Evolutionary conservation across 2,329 filamentous ascomycete genomes (phyloP), one percentile per base, ranked within the genome.

Genomic region (Diaporthe humulicola): DNA sequence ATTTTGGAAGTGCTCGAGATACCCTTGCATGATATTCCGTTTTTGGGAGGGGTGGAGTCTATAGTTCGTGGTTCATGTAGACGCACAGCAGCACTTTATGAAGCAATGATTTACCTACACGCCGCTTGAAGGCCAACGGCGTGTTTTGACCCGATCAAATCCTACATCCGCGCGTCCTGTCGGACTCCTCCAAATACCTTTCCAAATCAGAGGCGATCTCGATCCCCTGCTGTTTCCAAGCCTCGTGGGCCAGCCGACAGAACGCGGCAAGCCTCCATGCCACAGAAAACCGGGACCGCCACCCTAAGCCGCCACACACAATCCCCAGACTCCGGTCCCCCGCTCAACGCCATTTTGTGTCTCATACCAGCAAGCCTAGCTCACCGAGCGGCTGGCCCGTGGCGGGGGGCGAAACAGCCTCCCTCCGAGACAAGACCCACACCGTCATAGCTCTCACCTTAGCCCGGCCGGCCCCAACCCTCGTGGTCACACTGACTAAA

Each of bases 1-100:
- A 52, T 50, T 28, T 19, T 42, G 48, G 33, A 5, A 64, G 28
- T 33, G 25, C 30, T 72, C n/a, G 36, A 56, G 70, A 72, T 72
- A 72, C 70, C 70, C 70, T 56, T 66, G 57, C 48, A 69, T 33
- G n/a, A 33, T 48, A 64, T 25, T 38, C 33, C 10, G 14, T 42
- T 36, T 36, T 64, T 42, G 9, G 36, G 36, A 28, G 60, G 56
- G 19, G 45, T 9, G 15, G n/a, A 72, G 57, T 64, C 57, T 25
- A 54, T 56, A 64, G n/a, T 36, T 8, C 36, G n/a, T 45, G 42
- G 45, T 33, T 38, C 48, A 64, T 12, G 30, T 54, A 61, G 48
- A 38, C 19, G 33, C 22, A 71, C 38, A 71, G 15, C 57, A 64
- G 3, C 10, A 42, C 50, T 42, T 38, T 52, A 54, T 42, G 30